These are phyloP conservation scores for Chaetomium tenue DNA, from an alignment of 495 filamentous ascomycete species.

Conservation along the genomic window DNA sequence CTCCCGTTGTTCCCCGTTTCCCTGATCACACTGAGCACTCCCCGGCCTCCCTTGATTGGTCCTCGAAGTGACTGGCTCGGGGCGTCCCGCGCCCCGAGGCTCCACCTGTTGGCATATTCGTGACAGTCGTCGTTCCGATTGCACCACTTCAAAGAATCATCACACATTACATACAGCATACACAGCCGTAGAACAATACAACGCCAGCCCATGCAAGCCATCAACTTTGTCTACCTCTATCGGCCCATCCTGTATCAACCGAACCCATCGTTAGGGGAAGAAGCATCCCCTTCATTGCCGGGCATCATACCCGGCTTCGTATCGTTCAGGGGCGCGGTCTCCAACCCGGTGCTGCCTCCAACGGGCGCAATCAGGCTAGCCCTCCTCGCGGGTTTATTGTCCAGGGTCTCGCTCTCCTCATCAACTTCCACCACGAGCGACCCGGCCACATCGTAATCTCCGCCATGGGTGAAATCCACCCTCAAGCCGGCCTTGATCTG, in stretches of 20 bases:
- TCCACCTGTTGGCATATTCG: too few relatives aligned
- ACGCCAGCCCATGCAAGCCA: slow-evolving; percentile 19
- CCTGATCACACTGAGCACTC: too few relatives aligned
- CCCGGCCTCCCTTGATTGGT: too few relatives aligned
- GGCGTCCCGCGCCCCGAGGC: too few relatives aligned
- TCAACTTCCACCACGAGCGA: slow-evolving; percentile 50
- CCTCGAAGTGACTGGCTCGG: too few relatives aligned
- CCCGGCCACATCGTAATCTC: slow-evolving; percentile 39
- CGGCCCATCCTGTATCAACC: slow-evolving; percentile 21
- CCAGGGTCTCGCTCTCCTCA: slow-evolving; percentile 60
- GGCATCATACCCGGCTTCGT: slow-evolving; percentile 21
- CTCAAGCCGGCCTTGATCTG: slow-evolving; percentile 55
- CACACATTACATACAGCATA: not conserved
- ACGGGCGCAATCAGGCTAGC: slow-evolving; percentile 43
- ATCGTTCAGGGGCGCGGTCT: slow-evolving; percentile 48
- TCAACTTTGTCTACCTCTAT: slow-evolving; percentile 6
- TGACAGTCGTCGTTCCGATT: too few relatives aligned
- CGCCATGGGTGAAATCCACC: slow-evolving; percentile 26
- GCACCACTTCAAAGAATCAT: not conserved
- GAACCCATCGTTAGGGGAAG: slow-evolving; percentile 28
- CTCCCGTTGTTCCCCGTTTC: too few relatives aligned
- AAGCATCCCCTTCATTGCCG: slow-evolving; percentile 14
- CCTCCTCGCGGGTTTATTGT: slow-evolving; percentile 36
- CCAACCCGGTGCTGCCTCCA: slow-evolving; percentile 36
- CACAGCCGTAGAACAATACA: slow-evolving; percentile 2